Base-by-base conservation (phyloP, 768 basidiomycete species). In the Pseudohyphozyma bogoriensis region DNA sequence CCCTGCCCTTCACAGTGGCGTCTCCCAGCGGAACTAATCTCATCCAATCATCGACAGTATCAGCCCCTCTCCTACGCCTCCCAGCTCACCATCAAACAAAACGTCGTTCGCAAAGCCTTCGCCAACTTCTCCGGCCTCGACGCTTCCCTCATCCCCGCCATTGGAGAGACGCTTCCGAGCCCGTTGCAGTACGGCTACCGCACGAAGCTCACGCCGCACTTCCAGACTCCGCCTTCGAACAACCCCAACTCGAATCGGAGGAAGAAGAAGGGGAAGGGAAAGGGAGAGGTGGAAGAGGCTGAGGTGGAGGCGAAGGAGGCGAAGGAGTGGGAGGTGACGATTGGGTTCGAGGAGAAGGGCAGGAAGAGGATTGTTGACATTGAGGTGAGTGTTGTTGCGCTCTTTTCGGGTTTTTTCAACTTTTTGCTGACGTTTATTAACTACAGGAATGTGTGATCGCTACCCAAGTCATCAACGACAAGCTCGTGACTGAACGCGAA, bases 141-240 rank as follows among this genome's bases (percentile, higher is more conserved):
- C 4, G 69, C 78, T 3, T 71, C 78, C 0, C 72, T 76, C 0
- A 75, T 93, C 2, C 91, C 93, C 11, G 55, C 73, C 0, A 82
- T 90, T 24, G 78, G 79, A 40, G 74, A 83, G 0, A 95, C 91
- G 0, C 83, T 90, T 10, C 80, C 82, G n/a, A 90, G 88, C 0
- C 95, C 93, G 0, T 77, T 87, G 51, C 83, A 92, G 56, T 96
- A 93, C 72, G 82, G 79, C 54, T 99, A 99, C 72, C 83, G 93
- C 35, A 99, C 95, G 2, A 99, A 99, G 76, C 84, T 99, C 55
- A 96, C 95, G 0, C 95, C 95, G 0, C 95, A 99, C 72, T 97
- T 97, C 63, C 87, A 91, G 28, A 80, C 83, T 0, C 84, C 89
- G 0, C 80, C 81, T 1, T 82, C 78, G 18, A 79, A 24, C 24